phyloP scores from a whole-genome alignment of 2,329 filamentous ascomycete genomes.

The Fragosphaeria purpurea region DNA sequence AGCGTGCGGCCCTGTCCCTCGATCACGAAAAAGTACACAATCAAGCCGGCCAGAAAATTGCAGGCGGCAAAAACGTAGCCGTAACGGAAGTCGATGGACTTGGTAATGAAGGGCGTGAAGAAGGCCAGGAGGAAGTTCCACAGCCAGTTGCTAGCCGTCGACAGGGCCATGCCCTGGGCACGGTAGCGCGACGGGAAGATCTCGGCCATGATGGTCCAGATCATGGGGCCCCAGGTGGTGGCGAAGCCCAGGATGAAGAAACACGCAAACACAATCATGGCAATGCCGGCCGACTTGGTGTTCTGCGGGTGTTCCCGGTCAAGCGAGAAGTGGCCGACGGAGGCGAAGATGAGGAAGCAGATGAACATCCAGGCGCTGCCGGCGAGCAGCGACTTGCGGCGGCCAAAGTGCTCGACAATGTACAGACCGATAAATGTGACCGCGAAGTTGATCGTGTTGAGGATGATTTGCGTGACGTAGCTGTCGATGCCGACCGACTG shows the following conservation, averaged over 20 bases:
- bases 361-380: slow-evolving; percentile 58
- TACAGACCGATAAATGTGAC: slow-evolving; percentile 59
- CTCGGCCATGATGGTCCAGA: slow-evolving; percentile 15
- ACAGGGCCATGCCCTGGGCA: slow-evolving; percentile 13
- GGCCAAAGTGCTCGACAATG: slow-evolving; percentile 57
- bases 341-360: slow-evolving; percentile 56
- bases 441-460: slow-evolving; percentile 25
- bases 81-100: slow-evolving; percentile 58
- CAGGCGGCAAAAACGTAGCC: slow-evolving; percentile 67
- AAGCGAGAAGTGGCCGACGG: slow-evolving; percentile 35
- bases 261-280: slow-evolving; percentile 63
- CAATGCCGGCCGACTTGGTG: slow-evolving; percentile 39
- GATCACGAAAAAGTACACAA: slow-evolving; percentile 69
- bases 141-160: slow-evolving; percentile 37
- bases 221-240: slow-evolving; percentile 16
- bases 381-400: slow-evolving; percentile 56
- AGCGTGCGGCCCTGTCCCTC: slow-evolving; percentile 79
- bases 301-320: slow-evolving; percentile 30
- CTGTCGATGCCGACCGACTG: slow-evolving; percentile 54
- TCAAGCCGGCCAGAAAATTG: slow-evolving; percentile 60
- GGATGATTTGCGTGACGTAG: slow-evolving; percentile 59
- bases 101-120: slow-evolving; percentile 18
- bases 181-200: slow-evolving; percentile 14
- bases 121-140: slow-evolving; percentile 46
- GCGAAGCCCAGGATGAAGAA: slow-evolving; percentile 69